Conservation (phyloP, 257 asterid genomes). For the Lantana camara region DNA sequence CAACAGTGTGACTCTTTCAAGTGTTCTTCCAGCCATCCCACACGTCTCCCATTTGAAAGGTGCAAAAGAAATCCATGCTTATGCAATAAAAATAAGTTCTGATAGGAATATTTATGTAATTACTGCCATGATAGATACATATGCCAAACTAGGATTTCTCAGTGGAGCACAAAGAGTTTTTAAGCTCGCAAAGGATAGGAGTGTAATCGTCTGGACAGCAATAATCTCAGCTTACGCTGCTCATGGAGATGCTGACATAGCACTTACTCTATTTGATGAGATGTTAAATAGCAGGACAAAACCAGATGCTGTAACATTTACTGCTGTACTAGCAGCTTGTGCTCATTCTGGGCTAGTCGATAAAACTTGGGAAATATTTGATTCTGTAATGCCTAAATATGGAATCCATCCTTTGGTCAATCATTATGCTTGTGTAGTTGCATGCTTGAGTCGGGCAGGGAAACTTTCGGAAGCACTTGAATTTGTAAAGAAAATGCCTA, state of each 20-base stretch:
- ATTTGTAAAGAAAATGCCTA: slow-evolving; percentile 68
- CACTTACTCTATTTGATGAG: slow-evolving; percentile 56
- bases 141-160: slow-evolving; percentile 78
- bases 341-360: slow-evolving; percentile 78
- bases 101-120: slow-evolving; percentile 61
- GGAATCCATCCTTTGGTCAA: slow-evolving; percentile 59
- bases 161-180: slow-evolving; percentile 60
- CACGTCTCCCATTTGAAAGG: slow-evolving; percentile 56
- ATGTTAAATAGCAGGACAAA: slow-evolving; percentile 53
- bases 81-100: slow-evolving; percentile 51
- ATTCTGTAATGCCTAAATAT: slow-evolving; percentile 48
- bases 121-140: slow-evolving; percentile 69
- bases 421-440: slow-evolving; percentile 80
- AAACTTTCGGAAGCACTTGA: slow-evolving; percentile 66
- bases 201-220: slow-evolving; percentile 84
- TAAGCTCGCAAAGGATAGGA: slow-evolving; percentile 48
- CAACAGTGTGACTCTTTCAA: slow-evolving; percentile 69
- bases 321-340: slow-evolving; percentile 80
- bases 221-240: slow-evolving; percentile 77
- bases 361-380: slow-evolving; percentile 60
- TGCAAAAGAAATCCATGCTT: slow-evolving; percentile 79
- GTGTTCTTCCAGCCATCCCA: slow-evolving; percentile 71
- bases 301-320: slow-evolving; percentile 75
- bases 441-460: slow-evolving; percentile 72
- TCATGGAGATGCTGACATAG: slow-evolving; percentile 73